Conservation (phyloP, 768 basidiomycete genomes). For the Lactarius deliciosus region DNA sequence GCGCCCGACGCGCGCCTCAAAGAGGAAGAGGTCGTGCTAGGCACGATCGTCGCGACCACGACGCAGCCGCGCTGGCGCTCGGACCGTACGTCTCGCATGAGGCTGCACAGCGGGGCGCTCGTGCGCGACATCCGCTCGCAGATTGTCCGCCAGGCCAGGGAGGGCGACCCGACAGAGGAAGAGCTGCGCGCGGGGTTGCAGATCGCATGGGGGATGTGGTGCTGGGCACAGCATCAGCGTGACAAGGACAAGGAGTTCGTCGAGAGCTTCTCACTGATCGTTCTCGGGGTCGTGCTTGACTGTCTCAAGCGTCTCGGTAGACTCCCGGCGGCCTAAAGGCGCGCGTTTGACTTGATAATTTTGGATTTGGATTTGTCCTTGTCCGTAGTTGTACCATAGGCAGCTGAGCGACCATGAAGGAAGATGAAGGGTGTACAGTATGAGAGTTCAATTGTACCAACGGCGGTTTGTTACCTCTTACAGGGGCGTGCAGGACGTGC, state of each 20-base stretch:
- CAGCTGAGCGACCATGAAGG: too few relatives aligned
- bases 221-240: slow-evolving; percentile 46
- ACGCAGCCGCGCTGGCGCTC: slow-evolving; percentile 58
- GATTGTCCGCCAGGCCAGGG: slow-evolving; percentile 25
- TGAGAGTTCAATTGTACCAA: too few relatives aligned
- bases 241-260: slow-evolving; percentile 31
- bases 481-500: too few relatives aligned
- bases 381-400: too few relatives aligned
- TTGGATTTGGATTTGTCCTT: too few relatives aligned
- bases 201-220: slow-evolving; percentile 67
- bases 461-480: too few relatives aligned
- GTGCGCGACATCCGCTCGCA: slow-evolving; percentile 49
- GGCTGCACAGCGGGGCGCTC: slow-evolving; percentile 53
- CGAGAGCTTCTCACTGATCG: slow-evolving; percentile 69
- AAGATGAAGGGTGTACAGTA: too few relatives aligned
- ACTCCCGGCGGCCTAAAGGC: not conserved
- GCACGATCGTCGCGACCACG: slow-evolving; percentile 74
- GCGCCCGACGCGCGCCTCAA: slow-evolving; percentile 52
- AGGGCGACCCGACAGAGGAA: not conserved
- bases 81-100: slow-evolving; percentile 63
- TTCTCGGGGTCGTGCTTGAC: slow-evolving; percentile 40
- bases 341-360: not conserved
- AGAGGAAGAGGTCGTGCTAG: slow-evolving; percentile 75
- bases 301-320: slow-evolving; percentile 4
- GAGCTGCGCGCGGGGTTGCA: slow-evolving; percentile 42